These are phyloP conservation scores for Mallotus nudiflorus DNA, from an alignment of 345 rosid genomes.

Conservation along the genomic window DNA sequence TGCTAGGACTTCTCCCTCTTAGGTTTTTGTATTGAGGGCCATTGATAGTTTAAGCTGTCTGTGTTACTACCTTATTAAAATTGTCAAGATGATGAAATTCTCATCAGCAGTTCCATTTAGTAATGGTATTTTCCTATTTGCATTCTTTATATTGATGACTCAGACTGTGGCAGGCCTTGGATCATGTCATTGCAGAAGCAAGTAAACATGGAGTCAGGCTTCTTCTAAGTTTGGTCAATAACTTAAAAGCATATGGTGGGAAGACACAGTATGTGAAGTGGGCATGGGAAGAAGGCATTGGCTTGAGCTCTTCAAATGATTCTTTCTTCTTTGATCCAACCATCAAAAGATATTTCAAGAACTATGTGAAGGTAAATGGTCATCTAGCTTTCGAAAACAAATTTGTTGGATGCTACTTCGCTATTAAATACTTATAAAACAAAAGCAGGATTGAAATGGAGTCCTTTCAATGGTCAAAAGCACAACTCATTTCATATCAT, in stretches of 20 bases:
- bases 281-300: conserved; percentile 99
- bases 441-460: not conserved
- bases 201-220: conserved; percentile 63
- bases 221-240: conserved; percentile 85
- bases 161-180: conserved; percentile 70
- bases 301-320: conserved; percentile 88
- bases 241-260: conserved; percentile 88
- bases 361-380: conserved; percentile 58
- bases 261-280: conserved; percentile 93
- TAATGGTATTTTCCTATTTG: not conserved
- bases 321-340: conserved; percentile 97
- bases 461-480: not conserved
- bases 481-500: not conserved
- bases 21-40: not conserved
- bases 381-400: not conserved
- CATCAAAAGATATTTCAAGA: conserved; percentile 80
- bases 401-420: not conserved
- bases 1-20: not conserved
- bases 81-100: not conserved
- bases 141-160: not conserved
- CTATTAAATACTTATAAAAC: not conserved
- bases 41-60: not conserved
- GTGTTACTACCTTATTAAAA: not conserved
- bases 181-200: conserved; percentile 90
- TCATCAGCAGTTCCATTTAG: not conserved